phyloP scores from a whole-genome alignment of 331 rosid species.

The Prunus yedoensis region DNA sequence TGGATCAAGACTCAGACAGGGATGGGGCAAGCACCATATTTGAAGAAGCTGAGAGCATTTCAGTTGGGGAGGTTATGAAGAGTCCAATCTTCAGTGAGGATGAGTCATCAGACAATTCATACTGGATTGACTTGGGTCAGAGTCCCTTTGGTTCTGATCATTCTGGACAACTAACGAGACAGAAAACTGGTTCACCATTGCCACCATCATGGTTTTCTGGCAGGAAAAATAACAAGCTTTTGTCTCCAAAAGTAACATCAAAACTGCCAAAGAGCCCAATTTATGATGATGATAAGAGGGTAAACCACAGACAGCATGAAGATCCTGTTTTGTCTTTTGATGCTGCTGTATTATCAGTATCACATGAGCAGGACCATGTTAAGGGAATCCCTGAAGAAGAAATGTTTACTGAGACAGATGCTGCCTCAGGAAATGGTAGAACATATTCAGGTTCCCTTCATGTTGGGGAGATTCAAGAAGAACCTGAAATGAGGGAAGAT shows the following conservation, averaged over 20 bases:
- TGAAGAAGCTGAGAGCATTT: conserved; percentile 48
- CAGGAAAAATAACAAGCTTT: conserved; percentile 24
- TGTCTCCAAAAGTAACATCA: conserved; percentile 34
- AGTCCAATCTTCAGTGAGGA: conserved; percentile 58
- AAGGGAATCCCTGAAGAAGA: conserved; percentile 50
- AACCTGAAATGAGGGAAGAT: conserved; percentile 23
- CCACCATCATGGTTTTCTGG: conserved; percentile 46
- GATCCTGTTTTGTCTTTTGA: conserved; percentile 47
- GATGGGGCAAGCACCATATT: conserved; percentile 52
- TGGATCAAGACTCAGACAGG: conserved; percentile 53
- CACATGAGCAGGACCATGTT: conserved; percentile 33
- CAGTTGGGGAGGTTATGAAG: conserved; percentile 54
- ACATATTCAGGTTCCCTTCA: conserved; percentile 6
- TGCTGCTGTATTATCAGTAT: conserved; percentile 50
- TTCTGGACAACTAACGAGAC: conserved; percentile 39
- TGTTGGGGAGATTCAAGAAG: conserved; percentile 38
- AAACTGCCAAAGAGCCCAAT: conserved; percentile 33
- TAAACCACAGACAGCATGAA: conserved; percentile 18
- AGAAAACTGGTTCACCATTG: conserved; percentile 37
- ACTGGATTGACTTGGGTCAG: conserved; percentile 59
- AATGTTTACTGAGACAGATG: conserved; percentile 29
- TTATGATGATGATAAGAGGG: conserved; percentile 26
- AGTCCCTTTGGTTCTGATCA: conserved; percentile 50
- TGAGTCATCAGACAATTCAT: conserved; percentile 50
- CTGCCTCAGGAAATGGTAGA: conserved; percentile 21